Percentiles rank a stretch among this genome's conserved stretches.
Conservation (phyloP, 169 alveolate species). For the Cystoisospora suis region DNA sequence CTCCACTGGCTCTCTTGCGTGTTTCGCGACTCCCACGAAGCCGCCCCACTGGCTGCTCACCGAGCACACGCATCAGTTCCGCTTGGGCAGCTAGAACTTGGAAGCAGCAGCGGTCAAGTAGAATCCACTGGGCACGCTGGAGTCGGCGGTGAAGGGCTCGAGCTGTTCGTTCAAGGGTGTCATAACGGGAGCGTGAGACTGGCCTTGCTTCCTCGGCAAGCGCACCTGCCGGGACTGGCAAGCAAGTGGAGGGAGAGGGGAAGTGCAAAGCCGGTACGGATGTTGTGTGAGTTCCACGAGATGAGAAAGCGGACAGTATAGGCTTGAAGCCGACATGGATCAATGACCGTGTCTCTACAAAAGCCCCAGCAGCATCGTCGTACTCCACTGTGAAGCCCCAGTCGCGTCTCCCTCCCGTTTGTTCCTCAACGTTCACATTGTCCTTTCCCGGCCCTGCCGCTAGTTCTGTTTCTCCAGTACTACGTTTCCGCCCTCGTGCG, state of each 20-base stretch:
- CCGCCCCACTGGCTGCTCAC: neutral
- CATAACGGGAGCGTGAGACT: neutral
- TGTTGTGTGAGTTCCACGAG: neutral
- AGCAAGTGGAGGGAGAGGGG: constrained; percentile 32
- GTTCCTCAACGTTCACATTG: neutral
- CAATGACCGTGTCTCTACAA: constrained; percentile 20
- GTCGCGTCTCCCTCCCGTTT: neutral
- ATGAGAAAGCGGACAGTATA: neutral
- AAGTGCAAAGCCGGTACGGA: neutral
- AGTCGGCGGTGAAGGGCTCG: constrained; percentile 25
- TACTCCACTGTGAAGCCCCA: constrained; percentile 11
- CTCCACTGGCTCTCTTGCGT: neutral
- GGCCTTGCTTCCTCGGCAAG: neutral
- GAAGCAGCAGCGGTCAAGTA: constrained; percentile 31
- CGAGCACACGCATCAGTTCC: constrained; percentile 19
- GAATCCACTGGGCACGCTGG: constrained; percentile 49
- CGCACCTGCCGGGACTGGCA: constrained; percentile 28
- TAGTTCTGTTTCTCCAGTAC: constrained; percentile 24
- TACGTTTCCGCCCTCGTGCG: neutral
- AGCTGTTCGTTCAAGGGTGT: neutral
- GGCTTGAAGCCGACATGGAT: constrained; percentile 25
- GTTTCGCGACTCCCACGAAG: no score
- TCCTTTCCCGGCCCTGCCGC: neutral
- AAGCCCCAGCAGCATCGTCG: neutral
- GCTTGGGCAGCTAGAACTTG: constrained; percentile 20